Evolutionary conservation across 2,329 filamentous ascomycete species (phyloP), one percentile per base, ranked within the genome.

Genomic region (Orbilia oligospora): DNA sequence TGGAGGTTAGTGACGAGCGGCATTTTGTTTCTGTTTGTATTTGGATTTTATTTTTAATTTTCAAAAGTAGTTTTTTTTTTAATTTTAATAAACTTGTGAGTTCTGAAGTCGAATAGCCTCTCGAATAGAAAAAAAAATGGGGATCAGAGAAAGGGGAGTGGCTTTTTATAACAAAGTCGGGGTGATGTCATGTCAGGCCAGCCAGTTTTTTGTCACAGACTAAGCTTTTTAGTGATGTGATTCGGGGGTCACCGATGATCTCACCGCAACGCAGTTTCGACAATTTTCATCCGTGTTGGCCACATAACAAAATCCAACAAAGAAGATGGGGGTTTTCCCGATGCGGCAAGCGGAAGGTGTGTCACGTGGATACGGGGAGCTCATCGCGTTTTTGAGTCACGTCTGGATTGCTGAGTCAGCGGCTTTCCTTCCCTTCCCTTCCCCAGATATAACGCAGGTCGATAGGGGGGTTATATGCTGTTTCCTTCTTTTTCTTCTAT

Each of bases 1-100:
- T 78, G 75, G 44, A 78, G 63, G 63, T 53, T 72, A 9, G 75
- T 78, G 55, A 78, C 55, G n/a, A 78, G 63, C 16, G 75, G 75
- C 75, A 78, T 78, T 53, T 73, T 67, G 41, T 6, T 61, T 33
- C 49, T 46, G 10, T 48, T 70, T 30, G 33, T 53, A 61, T 44
- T 30, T 65, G 5, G 12, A 61, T 12, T 0, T 53, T 71, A 12
- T 49, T 56, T 44, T 41, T 20, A 16, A n/a, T 16, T 41, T 44
- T 22, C 6, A 30, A n/a, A n/a, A 30, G 27, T 3, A 30, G 10
- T 36, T 69, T 10, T 63, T 63, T n/a, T 9, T 22, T 22, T 33
- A 22, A 38, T 22, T 38, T 38, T 14, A 30, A 3, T 30, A 30
- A 30, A 30, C 3, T 6, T 30, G 27, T 30, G 27, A 30, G 6